Evolutionary conservation across 495 filamentous ascomycete species (phyloP).

Genomic region (Tuber brumale): DNA sequence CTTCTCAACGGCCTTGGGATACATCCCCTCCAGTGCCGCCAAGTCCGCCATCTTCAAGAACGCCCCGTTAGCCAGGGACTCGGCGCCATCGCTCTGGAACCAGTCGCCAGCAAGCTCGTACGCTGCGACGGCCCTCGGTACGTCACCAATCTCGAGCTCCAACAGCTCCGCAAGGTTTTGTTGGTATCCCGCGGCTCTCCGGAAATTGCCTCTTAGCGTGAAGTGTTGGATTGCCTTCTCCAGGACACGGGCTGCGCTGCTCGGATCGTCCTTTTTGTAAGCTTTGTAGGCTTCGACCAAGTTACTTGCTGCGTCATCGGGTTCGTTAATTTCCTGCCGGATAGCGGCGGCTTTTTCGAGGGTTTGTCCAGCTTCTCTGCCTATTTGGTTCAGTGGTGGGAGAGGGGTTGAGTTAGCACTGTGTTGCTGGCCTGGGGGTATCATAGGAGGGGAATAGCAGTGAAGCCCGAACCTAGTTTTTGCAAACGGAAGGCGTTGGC

Average conservation of each 20-base stretch:
- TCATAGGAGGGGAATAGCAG: not conserved
- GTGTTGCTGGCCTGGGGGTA: not conserved
- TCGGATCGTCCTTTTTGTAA: conserved; percentile 72
- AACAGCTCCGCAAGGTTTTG: conserved; percentile 77
- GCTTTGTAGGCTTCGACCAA: conserved; percentile 71
- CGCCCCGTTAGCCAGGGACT: conserved; percentile 77
- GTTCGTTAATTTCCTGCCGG: conserved; percentile 75
- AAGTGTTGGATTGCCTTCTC: conserved; percentile 71
- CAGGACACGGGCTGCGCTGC: conserved; percentile 69
- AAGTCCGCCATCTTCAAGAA: conserved; percentile 84
- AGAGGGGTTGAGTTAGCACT: conserved; percentile 8
- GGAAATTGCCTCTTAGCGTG: conserved; percentile 73
- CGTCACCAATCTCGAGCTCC: conserved; percentile 70
- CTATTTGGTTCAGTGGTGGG: conserved; percentile 43
- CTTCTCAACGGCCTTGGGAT: conserved; percentile 67
- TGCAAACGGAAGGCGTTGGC: conserved; percentile 62
- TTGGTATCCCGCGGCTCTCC: conserved; percentile 79
- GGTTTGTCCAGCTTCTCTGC: conserved; percentile 63
- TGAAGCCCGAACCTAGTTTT: conserved; percentile 21
- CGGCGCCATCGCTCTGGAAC: conserved; percentile 82
- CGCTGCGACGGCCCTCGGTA: conserved; percentile 64
- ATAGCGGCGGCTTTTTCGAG: conserved; percentile 59
- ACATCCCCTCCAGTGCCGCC: conserved; percentile 70
- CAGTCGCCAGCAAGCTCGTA: conserved; percentile 77
- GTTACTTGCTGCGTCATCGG: conserved; percentile 79